Evolutionary conservation across 495 filamentous ascomycete genomes (phyloP), one percentile per base, ranked within the genome.

Genomic region (Lepraria neglecta): DNA sequence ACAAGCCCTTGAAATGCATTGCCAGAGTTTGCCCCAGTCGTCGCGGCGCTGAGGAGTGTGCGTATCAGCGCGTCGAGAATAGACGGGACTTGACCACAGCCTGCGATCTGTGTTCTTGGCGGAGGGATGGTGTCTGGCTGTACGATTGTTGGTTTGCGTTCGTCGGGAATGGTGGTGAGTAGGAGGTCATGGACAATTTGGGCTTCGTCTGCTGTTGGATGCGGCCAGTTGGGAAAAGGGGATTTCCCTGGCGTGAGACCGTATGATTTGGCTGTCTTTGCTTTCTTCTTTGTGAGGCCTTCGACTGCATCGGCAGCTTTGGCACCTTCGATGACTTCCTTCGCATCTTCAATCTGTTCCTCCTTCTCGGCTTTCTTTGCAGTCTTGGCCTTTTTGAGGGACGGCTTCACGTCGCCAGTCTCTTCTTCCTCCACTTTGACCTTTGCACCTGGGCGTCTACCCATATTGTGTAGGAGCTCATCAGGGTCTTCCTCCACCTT

Each of bases 51-150:
- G 28, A 96, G 79, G 5, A 87, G 69, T 0, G 91, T 96, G 28
- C 91, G 82, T 27, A 96, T 81, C 0, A 98, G 75, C 0, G 92
- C 94, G 69, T 97, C 94, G 0, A 98, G 78, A 1, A 97, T 84
- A 21, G 86, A 92, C 0, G 92, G 92, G 0, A 97, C 94, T 71
- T 98, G 92, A 15, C 94, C 94, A 66, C 94, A 98, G 2, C 92
- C 92, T 19, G 91, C 83, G 15, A 91, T 81, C 3, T 86, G 86
- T 3, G 89, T 73, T n/a, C 89, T 90, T 1, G 94, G 89, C 9
- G 79, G 73, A 0, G 90, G 90, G 17, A 94, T 84, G 2, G 74
- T 82, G 17, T 82, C 74, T 1, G 94, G 92, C 33, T 64, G 58
- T 19, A 46, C 24, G 30, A 63, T 42, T 9, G 50, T 56, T 11